phyloP scores from a whole-genome alignment of 2,329 filamentous ascomycete species.

The Paradendryphiella salina region DNA sequence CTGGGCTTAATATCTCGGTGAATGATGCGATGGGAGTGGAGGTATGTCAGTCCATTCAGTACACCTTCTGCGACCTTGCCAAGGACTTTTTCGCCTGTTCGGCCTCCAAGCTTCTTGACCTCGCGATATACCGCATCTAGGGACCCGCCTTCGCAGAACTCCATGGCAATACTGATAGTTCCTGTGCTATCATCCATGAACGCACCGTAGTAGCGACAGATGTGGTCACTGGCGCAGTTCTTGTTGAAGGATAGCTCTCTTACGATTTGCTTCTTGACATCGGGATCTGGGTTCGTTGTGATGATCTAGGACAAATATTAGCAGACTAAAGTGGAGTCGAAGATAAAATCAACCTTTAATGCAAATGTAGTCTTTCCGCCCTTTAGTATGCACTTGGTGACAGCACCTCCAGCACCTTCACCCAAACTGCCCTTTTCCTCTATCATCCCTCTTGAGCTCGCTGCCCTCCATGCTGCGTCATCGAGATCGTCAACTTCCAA shows the following conservation, averaged over 20 bases:
- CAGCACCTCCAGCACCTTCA: slow-evolving; percentile 93
- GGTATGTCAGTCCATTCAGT: slow-evolving; percentile 87
- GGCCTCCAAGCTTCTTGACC: slow-evolving; percentile 90
- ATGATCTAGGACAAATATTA: slow-evolving; percentile 66
- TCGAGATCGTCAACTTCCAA: slow-evolving; percentile 93
- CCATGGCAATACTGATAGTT: slow-evolving; percentile 98
- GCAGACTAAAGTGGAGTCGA: neutral
- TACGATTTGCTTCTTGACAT: slow-evolving; percentile 97
- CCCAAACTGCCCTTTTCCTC: slow-evolving; percentile 86
- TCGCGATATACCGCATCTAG: slow-evolving; percentile 97
- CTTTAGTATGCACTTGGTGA: slow-evolving; percentile 86
- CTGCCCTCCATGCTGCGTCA: slow-evolving; percentile 92
- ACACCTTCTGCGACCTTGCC: slow-evolving; percentile 97
- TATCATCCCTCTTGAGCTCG: slow-evolving; percentile 85
- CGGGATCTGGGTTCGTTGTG: slow-evolving; percentile 95
- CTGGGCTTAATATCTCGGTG: slow-evolving; percentile 98
- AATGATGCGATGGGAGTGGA: slow-evolving; percentile 95
- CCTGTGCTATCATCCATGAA: slow-evolving; percentile 96
- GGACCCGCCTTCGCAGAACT: slow-evolving; percentile 96
- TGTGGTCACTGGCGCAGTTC: slow-evolving; percentile 91
- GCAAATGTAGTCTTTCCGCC: slow-evolving; percentile 94
- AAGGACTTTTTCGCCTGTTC: slow-evolving; percentile 94
- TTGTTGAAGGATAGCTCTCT: slow-evolving; percentile 98
- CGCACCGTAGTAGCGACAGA: slow-evolving; percentile 95
- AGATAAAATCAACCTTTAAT: slow-evolving; percentile 69